Evolutionary conservation across 169 alveolate species (phyloP), one percentile per base, ranked within the genome.

Genomic region (Cryptosporidium muris): DNA sequence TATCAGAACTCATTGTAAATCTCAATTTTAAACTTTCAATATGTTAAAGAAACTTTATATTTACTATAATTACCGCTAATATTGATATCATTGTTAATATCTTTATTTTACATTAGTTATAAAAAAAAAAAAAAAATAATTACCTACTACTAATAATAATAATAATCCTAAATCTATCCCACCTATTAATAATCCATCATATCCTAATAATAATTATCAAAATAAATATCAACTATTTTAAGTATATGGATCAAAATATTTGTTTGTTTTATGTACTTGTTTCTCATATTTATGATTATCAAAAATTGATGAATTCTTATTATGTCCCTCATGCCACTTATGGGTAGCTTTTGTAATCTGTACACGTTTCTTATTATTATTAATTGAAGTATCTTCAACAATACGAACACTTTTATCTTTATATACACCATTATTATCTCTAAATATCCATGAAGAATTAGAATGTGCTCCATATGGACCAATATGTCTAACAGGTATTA

Each of bases 381-480:
- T 48, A 48, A 74, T 60, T 6, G 85, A 74, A 43, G 64, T 56
- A 47, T 74, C 60, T 43, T 74, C 85, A 11, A 74, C 85, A 14
- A 74, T 54, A 4, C 85, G 14, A 58, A 74, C 85, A 37, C 74
- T 74, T 2, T 51, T 47, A 42, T 74, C 85, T 14, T 74, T 74
- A 38, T 48, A 34, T 38, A 74, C 51, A 11, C 66, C 54, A 47
- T 14, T 42, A 45, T 40, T 42, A 14, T 66, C n/a, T 60, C 85
- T 74, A 49, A 74, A 74, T 2, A 74, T 63, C 85, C 85, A 74
- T 37, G 74, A 43, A 8, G 85, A 56, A 40, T 74, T 74, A 5
- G 85, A 58, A 60, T 74, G 85, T 7, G 85, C 85, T 12, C 85
- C 85, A 62, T 74, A 74, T 58, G 85, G 85, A 3, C 85, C 85